Evolutionary conservation across 176 grass and related monocot species (phyloP).

Genomic region (Thalia dealbata): DNA sequence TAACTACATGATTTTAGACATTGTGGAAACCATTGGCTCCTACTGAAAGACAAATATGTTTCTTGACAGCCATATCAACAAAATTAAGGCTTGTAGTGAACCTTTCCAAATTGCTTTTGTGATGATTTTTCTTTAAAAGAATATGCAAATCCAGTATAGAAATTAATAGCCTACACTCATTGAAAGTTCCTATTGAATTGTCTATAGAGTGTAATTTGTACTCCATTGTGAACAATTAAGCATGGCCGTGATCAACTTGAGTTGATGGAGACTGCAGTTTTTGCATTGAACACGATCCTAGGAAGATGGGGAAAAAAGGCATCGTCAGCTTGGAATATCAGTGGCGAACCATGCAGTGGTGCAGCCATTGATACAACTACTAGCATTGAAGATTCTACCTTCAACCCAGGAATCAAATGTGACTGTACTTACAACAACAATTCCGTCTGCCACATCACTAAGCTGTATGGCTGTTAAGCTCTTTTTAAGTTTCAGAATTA

Average conservation of each 20-base stretch:
- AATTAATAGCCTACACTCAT: background rate
- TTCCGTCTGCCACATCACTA: conserved; percentile 23
- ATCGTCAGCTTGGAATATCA: conserved; percentile 25
- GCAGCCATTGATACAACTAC: conserved; percentile 12
- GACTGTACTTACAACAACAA: conserved; percentile 24
- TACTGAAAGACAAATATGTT: too few relatives aligned
- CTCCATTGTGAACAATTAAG: too few relatives aligned
- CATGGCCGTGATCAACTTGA: background rate
- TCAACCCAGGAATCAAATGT: conserved; percentile 31
- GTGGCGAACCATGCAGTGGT: conserved; percentile 31
- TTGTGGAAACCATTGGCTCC: too few relatives aligned
- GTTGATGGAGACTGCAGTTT: conserved; percentile 3
- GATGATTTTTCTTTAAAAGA: too few relatives aligned
- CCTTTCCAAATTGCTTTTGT: too few relatives aligned
- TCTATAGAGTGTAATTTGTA: too few relatives aligned
- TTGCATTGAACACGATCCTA: conserved; percentile 28
- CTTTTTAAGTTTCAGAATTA: background rate
- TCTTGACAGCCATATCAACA: too few relatives aligned
- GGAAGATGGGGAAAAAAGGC: conserved; percentile 14
- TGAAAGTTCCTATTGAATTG: background rate
- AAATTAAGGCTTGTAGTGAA: too few relatives aligned
- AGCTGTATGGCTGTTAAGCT: conserved; percentile 17
- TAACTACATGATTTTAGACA: too few relatives aligned
- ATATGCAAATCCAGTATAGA: too few relatives aligned
- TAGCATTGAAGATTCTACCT: background rate